Percentiles rank a stretch among this genome's conserved stretches.
phyloP scores from a whole-genome alignment of 2,329 filamentous ascomycete genomes.

The Colletotrichum abscissum region DNA sequence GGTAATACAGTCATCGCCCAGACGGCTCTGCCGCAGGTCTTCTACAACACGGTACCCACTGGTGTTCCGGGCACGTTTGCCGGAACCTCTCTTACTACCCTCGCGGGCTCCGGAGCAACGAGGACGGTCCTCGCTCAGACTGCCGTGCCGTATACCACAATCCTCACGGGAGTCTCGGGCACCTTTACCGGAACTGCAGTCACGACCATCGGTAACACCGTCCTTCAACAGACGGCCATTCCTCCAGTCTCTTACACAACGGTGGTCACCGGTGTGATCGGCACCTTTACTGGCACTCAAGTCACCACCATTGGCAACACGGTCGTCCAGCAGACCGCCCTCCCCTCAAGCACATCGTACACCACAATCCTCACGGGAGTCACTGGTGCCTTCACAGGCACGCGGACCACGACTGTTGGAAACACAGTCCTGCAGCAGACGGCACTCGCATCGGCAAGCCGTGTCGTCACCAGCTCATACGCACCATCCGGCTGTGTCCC shows the following conservation, averaged over 20 bases:
- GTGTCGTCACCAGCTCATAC: background rate
- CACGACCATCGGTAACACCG: background rate
- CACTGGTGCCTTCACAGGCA: background rate
- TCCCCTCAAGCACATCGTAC: background rate
- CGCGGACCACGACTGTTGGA: background rate
- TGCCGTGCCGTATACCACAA: background rate
- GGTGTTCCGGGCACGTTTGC: background rate
- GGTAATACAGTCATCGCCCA: background rate
- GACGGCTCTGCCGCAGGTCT: background rate
- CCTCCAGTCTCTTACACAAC: background rate
- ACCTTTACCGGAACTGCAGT: background rate
- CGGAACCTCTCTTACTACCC: background rate
- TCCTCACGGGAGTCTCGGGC: background rate
- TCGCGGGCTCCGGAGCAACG: background rate
- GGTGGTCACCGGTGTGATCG: background rate
- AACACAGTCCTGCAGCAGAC: background rate
- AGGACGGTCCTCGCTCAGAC: background rate
- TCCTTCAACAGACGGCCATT: background rate
- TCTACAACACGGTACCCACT: background rate
- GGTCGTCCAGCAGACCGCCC: background rate
- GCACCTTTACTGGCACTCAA: background rate
- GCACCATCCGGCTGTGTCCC: conserved; percentile 15
- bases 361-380: background rate
- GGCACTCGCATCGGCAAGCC: background rate
- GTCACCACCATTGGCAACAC: background rate